Conservation (phyloP, 2,329 filamentous ascomycete species). For the Diatrype stigma region DNA sequence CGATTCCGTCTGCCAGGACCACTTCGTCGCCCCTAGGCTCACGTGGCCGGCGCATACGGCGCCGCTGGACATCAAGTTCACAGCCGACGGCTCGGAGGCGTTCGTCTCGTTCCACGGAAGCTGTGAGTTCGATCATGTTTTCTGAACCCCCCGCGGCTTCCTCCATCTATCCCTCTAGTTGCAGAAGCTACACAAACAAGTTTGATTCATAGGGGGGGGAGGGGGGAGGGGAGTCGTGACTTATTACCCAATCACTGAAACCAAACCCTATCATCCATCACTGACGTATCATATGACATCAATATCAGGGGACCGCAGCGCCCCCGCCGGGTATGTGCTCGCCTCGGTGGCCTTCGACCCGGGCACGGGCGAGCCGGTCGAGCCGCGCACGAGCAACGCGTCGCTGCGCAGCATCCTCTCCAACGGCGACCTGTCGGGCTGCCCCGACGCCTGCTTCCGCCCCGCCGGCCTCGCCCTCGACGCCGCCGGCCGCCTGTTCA, state of each 20-base stretch:
- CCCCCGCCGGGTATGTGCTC: slow-evolving; percentile 44
- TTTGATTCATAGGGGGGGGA: no score
- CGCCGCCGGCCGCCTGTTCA: slow-evolving; percentile 51
- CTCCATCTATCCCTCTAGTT: no score
- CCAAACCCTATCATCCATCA: no score
- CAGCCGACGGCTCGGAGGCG: slow-evolving; percentile 49
- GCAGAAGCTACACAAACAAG: no score
- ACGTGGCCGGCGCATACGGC: slow-evolving; percentile 63
- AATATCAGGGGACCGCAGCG: slow-evolving; percentile 34
- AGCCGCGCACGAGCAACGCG: slow-evolving; percentile 36
- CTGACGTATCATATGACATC: neutral
- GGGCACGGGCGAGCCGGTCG: slow-evolving; percentile 38
- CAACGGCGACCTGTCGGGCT: slow-evolving; percentile 49
- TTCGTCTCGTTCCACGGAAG: slow-evolving; percentile 70
- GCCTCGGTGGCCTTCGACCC: slow-evolving; percentile 36
- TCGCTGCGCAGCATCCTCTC: slow-evolving; percentile 50
- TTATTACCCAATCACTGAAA: no score
- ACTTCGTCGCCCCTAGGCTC: slow-evolving; percentile 48
- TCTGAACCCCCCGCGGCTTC: no score
- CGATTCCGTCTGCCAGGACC: slow-evolving; percentile 40
- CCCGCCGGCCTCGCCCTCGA: slow-evolving; percentile 57
- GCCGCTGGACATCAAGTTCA: slow-evolving; percentile 68
- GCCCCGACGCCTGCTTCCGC: slow-evolving; percentile 56
- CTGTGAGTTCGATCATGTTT: slow-evolving; percentile 56
- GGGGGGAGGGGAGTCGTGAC: no score